Evolutionary conservation across 352 stramenopile species (phyloP), one percentile per base, ranked within the genome.

Genomic region (Phytophthora pisi): DNA sequence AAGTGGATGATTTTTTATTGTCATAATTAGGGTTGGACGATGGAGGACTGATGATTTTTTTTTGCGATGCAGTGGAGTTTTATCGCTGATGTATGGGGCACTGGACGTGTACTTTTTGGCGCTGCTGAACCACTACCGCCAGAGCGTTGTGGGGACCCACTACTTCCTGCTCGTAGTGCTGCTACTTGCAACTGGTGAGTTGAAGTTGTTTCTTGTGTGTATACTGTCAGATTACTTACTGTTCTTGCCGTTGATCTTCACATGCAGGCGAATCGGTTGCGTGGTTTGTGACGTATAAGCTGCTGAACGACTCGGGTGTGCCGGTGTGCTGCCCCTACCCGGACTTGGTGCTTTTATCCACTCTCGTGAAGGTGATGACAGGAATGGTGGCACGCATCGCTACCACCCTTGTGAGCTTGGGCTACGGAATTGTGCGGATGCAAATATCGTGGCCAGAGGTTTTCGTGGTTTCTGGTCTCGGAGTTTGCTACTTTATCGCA

Each of bases 151-250:
- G 28, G 74, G 82, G 3, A 81, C 95, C 62, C 91, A 97, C 58
- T 96, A 88, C 52, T 90, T 95, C 51, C 74, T 97, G 24, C 62
- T 97, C 9, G 63, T 72, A 0, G 89, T 97, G 50, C 62, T 97
- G 42, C 52, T 96, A 1, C 70, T 97, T 9, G 78, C 88, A 31
- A 94, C 88, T 7, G 72, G 84, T 91, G 71, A 40, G 13, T 45
- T 52, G 28, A 24, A 40, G 6, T 10, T 34, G 16, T 20, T 46
- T 6, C 28, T 30, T 6, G 4, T 36, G 15, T 5, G 10, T 5
- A 13, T 43, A 30, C 16, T 68, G 40, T 61, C 11, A n/a, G 11
- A 11, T 9, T 16, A 42, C 16, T 46, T 20, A 46, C 28, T 30
- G 11, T 1, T 42, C 20, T 20, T 20, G 20, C 20, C 20, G 4